phyloP scores from a whole-genome alignment of 179 eudicot genomes.

The Beta macrorhiza region DNA sequence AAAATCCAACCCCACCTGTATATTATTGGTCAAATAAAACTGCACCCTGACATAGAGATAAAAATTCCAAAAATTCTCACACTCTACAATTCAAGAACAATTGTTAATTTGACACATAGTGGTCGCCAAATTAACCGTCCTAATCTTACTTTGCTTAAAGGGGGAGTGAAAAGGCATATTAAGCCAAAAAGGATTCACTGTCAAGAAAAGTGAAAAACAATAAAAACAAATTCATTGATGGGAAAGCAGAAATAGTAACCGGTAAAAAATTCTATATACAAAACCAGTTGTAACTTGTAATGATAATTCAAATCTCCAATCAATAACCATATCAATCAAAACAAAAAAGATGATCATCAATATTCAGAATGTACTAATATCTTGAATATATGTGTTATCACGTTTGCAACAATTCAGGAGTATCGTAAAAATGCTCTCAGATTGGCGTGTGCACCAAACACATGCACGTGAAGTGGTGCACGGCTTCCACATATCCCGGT shows the following conservation, averaged over 20 bases:
- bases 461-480: too few relatives aligned
- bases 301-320: background rate
- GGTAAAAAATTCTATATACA: background rate
- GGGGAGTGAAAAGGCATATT: background rate
- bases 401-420: too few relatives aligned
- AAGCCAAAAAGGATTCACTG: background rate
- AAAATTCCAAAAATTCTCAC: conserved; percentile 13
- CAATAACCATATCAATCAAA: too few relatives aligned
- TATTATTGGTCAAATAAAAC: background rate
- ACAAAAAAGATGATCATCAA: background rate
- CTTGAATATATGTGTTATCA: background rate
- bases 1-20: conserved; percentile 6
- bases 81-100: conserved; percentile 4
- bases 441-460: too few relatives aligned
- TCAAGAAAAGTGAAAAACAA: conserved; percentile 9
- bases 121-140: background rate
- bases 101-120: background rate
- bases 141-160: background rate
- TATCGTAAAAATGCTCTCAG: too few relatives aligned
- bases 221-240: background rate
- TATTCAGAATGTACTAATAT: background rate
- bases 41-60: conserved; percentile 1
- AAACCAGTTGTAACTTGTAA: background rate
- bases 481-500: too few relatives aligned
- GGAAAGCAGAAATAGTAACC: background rate